Conservation (phyloP, 2,329 filamentous ascomycete species). For the Xylaria sp. region DNA sequence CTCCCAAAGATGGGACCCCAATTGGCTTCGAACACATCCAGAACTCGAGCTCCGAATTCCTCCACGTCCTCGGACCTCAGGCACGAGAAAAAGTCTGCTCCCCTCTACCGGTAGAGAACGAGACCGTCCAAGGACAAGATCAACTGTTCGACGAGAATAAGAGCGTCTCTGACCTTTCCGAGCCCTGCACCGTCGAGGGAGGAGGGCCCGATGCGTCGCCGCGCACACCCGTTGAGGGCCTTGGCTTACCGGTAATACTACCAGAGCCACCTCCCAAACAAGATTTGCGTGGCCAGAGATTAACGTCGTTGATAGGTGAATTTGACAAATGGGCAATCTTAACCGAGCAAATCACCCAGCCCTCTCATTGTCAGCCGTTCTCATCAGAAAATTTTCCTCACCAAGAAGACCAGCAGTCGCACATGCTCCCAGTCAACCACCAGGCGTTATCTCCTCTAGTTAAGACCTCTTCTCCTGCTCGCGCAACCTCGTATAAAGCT, state of each 20-base stretch:
- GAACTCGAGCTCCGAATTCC: background rate
- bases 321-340: background rate
- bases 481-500: background rate
- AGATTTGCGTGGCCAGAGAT: background rate
- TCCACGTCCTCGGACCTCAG: background rate
- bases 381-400: background rate
- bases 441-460: no score
- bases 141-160: constrained; percentile 48
- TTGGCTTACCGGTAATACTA: constrained; percentile 17
- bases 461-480: background rate
- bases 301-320: constrained; percentile 21
- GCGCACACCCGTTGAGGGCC: background rate
- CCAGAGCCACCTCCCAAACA: background rate
- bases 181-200: constrained; percentile 7
- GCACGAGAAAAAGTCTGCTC: constrained; percentile 14
- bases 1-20: background rate
- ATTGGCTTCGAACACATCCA: background rate
- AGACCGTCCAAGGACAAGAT: constrained; percentile 52
- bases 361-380: no score
- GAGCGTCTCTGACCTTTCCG: constrained; percentile 10
- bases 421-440: no score
- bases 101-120: constrained; percentile 44
- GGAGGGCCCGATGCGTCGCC: background rate
- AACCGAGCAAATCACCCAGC: background rate
- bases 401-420: background rate